Percentiles rank a stretch among this genome's conserved stretches.
These are phyloP conservation scores for Plasmodium knowlesi DNA, from an alignment of 169 alveolate genomes.

Conservation along the genomic window DNA sequence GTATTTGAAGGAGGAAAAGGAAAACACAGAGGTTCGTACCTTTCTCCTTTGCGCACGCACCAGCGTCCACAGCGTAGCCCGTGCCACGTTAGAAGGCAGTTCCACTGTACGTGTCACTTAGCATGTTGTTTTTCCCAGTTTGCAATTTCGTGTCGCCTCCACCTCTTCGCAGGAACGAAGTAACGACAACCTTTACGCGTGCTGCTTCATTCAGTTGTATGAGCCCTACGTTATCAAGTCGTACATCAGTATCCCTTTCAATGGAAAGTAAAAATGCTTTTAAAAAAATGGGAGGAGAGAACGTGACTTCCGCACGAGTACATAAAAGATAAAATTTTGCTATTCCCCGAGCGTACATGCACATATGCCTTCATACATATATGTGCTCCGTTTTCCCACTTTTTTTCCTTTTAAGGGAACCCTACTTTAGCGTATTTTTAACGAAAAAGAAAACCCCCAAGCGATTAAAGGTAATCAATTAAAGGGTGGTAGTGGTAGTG, in stretches of 20 bases:
- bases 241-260: slow-evolving; percentile 33
- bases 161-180: slow-evolving; percentile 22
- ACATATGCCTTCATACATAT: background rate
- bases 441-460: slow-evolving; percentile 35
- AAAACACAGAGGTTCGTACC: slow-evolving; percentile 33
- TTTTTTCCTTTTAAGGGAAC: slow-evolving; percentile 39
- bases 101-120: background rate
- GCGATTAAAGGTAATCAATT: slow-evolving; percentile 40
- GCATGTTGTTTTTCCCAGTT: no score
- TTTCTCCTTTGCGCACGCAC: background rate
- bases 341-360: background rate
- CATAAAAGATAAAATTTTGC: slow-evolving; percentile 6
- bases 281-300: slow-evolving; percentile 8
- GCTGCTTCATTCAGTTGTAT: slow-evolving; percentile 30
- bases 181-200: slow-evolving; percentile 54
- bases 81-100: background rate
- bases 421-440: slow-evolving; percentile 64
- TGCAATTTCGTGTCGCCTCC: background rate
- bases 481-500: background rate
- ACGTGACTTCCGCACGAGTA: slow-evolving; percentile 3
- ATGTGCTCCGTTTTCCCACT: background rate
- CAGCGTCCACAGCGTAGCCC: background rate
- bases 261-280: slow-evolving; percentile 67
- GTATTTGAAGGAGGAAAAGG: slow-evolving; percentile 53
- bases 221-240: slow-evolving; percentile 31